Percentiles rank a stretch among this genome's conserved stretches.
These are phyloP conservation scores for Cladophialophora yegresii DNA, from an alignment of 2,329 filamentous ascomycete genomes.

Conservation along the genomic window DNA sequence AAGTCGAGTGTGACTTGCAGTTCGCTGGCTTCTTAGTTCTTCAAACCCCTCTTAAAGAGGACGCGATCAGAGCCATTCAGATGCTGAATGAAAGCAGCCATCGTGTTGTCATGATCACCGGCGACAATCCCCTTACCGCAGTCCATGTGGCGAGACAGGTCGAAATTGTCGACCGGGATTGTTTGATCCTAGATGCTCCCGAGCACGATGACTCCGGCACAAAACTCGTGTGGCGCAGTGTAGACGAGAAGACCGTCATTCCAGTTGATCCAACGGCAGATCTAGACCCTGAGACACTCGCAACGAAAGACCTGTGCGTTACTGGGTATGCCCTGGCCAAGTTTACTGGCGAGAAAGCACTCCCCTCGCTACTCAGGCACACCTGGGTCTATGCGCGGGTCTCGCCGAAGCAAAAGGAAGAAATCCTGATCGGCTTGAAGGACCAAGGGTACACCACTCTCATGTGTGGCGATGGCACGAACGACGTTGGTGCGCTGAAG, in stretches of 20 bases:
- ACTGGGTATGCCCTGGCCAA: constrained; percentile 92
- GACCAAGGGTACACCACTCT: constrained; percentile 96
- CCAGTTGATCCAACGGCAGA: constrained; percentile 80
- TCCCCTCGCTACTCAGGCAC: constrained; percentile 76
- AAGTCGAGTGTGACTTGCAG: constrained; percentile 77
- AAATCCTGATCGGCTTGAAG: constrained; percentile 94
- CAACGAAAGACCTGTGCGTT: constrained; percentile 87
- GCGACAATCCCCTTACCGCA: constrained; percentile 94
- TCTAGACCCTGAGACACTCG: constrained; percentile 77
- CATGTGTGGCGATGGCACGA: constrained; percentile 98
- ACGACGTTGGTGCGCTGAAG: constrained; percentile 96
- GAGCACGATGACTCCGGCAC: constrained; percentile 82
- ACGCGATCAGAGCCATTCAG: constrained; percentile 87
- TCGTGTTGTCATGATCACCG: constrained; percentile 98
- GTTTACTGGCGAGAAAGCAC: constrained; percentile 77
- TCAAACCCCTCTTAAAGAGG: constrained; percentile 93
- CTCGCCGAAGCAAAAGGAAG: constrained; percentile 97
- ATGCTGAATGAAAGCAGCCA: constrained; percentile 99
- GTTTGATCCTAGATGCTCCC: constrained; percentile 90
- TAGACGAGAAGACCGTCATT: constrained; percentile 85
- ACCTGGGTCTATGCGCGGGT: constrained; percentile 98
- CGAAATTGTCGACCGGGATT: constrained; percentile 94
- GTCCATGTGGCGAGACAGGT: constrained; percentile 94
- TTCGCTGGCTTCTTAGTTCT: constrained; percentile 96
- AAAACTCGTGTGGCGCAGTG: constrained; percentile 87